Base-by-base conservation (phyloP, 768 basidiomycete genomes). In the Ephemerocybe angulata region DNA sequence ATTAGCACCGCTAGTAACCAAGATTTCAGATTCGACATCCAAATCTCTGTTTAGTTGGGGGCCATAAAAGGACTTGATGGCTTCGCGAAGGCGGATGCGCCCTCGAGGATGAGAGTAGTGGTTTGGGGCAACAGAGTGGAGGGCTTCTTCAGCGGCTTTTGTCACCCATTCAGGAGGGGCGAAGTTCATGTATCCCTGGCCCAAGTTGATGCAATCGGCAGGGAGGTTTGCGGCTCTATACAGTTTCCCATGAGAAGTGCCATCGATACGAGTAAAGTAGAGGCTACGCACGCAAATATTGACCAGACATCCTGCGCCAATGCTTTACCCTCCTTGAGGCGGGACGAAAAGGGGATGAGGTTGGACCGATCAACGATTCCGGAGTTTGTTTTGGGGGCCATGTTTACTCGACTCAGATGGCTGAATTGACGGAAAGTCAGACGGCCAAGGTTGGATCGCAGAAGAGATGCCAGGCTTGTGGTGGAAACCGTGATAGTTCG, bases 1-100 rank as follows among this genome's bases (percentile, higher is more conserved):
- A 68, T 98, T 98, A 7, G 96, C 96, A 30, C 97, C 97, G 62
- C 95, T 96, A 2, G 95, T 94, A 42, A 98, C 88, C 19, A 95
- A 76, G 40, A 99, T 94, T 68, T 98, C 93, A 1, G 82, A 79
- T 59, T 97, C 92, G 22, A 87, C 81, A 63, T 93, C 82, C 15
- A 99, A 78, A 2, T 85, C 77, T 54, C 92, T 81, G 24, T 80
- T 75, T 43, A 83, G 76, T 46, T 87, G 82, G 4, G 87, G 76
- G 41, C 83, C 81, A 64, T 96, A 96, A 70, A 87, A 86, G 17
- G 78, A 74, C 63, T 86, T 88, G 63, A 99, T 84, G 5, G 97
- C 97, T 55, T 94, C 78, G 37, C 96, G 83, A 41, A 99, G 80
- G 58, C 93, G 86, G 25, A 88, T 80, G 53, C 93, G 83, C 21